phyloP scores from a whole-genome alignment of 352 stramenopile species.

The Phytophthora idaei region DNA sequence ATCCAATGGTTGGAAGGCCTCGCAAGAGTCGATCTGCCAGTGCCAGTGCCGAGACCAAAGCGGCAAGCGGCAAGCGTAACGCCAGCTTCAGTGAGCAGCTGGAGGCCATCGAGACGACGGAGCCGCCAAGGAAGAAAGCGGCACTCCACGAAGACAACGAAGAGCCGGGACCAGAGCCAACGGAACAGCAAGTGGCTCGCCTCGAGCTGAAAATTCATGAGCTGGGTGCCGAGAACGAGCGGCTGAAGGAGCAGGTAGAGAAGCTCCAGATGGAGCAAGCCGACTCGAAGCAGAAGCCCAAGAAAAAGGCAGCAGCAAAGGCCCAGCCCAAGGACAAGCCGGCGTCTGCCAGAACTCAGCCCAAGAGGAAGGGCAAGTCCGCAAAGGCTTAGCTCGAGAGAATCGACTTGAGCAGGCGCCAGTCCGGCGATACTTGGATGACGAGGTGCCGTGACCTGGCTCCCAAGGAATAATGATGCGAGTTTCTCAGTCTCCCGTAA shows the following conservation, averaged over 20 bases:
- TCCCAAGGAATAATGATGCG: background rate
- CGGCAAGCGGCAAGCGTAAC: slow-evolving; percentile 3
- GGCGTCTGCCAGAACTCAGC: slow-evolving; percentile 1
- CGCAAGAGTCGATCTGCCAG: slow-evolving; percentile 11
- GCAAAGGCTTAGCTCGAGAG: slow-evolving; percentile 4
- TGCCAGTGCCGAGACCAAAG: slow-evolving; percentile 1
- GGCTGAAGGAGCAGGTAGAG: slow-evolving; percentile 25
- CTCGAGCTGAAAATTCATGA: slow-evolving; percentile 20
- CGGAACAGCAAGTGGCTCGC: slow-evolving; percentile 8
- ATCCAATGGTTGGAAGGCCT: slow-evolving; percentile 11
- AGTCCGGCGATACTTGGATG: background rate
- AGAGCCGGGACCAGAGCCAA: slow-evolving; percentile 18
- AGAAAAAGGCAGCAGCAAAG: slow-evolving; percentile 10
- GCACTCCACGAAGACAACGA: slow-evolving; percentile 3
- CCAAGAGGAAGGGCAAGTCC: slow-evolving; percentile 5
- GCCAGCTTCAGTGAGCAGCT: background rate
- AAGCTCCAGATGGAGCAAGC: slow-evolving; percentile 4
- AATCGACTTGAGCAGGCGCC: background rate
- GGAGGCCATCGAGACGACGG: slow-evolving; percentile 1
- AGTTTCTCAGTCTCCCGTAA: background rate
- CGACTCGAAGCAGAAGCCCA: background rate
- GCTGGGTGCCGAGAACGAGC: slow-evolving; percentile 18
- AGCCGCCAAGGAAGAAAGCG: slow-evolving; percentile 15
- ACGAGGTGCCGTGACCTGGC: background rate
- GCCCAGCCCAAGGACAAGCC: slow-evolving; percentile 2